phyloP scores from a whole-genome alignment of 2,329 filamentous ascomycete genomes.

The Aaosphaeria arxii region DNA sequence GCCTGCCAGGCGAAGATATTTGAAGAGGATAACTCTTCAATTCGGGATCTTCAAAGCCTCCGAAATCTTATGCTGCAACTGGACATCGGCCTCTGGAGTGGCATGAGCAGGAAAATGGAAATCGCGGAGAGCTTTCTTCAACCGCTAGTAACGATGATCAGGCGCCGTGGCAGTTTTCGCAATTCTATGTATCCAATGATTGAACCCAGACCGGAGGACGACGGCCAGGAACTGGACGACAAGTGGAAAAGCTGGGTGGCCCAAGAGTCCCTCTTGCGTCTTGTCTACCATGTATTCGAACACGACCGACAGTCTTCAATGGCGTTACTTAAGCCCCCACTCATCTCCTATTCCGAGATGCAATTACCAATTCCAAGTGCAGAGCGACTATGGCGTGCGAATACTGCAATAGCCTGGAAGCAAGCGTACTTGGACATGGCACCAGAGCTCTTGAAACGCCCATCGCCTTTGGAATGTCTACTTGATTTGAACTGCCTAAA shows the following conservation, averaged over 20 bases:
- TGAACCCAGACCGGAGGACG: slow-evolving; percentile 52
- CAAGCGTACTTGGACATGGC: slow-evolving; percentile 47
- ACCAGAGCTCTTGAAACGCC: slow-evolving; percentile 8
- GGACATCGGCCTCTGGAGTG: slow-evolving; percentile 58
- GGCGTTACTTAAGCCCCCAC: slow-evolving; percentile 61
- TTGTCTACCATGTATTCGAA: slow-evolving; percentile 64
- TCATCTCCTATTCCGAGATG: slow-evolving; percentile 68
- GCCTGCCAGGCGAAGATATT: slow-evolving; percentile 40
- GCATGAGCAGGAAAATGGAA: slow-evolving; percentile 58
- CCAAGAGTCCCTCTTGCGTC: slow-evolving; percentile 65
- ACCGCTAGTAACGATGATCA: slow-evolving; percentile 55
- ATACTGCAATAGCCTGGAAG: slow-evolving; percentile 64
- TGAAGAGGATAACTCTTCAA: slow-evolving; percentile 50
- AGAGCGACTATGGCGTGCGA: slow-evolving; percentile 64
- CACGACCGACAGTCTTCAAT: slow-evolving; percentile 68
- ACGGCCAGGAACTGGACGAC: slow-evolving; percentile 54
- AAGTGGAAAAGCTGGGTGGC: slow-evolving; percentile 67
- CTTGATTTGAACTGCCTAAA: slow-evolving; percentile 20
- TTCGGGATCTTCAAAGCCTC: slow-evolving; percentile 51
- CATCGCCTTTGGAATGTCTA: slow-evolving; percentile 28
- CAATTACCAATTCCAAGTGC: slow-evolving; percentile 63
- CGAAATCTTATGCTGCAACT: slow-evolving; percentile 51
- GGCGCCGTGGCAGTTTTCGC: slow-evolving; percentile 58
- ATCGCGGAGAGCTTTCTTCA: slow-evolving; percentile 58
- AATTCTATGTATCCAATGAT: slow-evolving; percentile 54